Percentiles rank a stretch among this genome's conserved stretches.
phyloP scores from a whole-genome alignment of 2,329 filamentous ascomycete genomes.

The Aschersonia sp. region DNA sequence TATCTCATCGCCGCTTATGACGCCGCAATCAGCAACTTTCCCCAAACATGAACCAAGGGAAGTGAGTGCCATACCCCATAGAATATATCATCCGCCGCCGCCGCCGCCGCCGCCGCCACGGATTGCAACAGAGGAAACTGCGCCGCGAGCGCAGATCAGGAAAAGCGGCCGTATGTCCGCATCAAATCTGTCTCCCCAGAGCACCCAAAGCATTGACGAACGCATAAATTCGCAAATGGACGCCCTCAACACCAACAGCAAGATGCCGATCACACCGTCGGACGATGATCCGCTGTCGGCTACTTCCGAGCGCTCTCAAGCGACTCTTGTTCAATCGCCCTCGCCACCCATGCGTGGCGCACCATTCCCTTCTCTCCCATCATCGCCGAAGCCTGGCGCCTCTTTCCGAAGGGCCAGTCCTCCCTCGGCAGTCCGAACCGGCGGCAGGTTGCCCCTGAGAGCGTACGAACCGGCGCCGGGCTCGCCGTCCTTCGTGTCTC shows the following conservation, averaged over 20 bases:
- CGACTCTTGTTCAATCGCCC: conserved; percentile 36
- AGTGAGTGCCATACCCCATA: conserved; percentile 41
- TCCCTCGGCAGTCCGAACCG: conserved; percentile 41
- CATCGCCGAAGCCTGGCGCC: conserved; percentile 35
- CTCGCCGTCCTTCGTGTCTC: conserved; percentile 31
- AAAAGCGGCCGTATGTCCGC: conserved; percentile 12
- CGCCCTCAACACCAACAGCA: conserved; percentile 7
- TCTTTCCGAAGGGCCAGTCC: conserved; percentile 34
- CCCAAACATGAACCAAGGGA: conserved; percentile 40
- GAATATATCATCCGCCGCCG: conserved; percentile 43
- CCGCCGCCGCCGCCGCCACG: conserved; percentile 44
- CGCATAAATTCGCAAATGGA: conserved; percentile 29
- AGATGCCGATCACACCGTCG: conserved; percentile 22
- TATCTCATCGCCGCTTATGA: conserved; percentile 54
- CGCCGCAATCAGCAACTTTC: conserved; percentile 46
- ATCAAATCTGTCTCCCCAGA: conserved; percentile 24
- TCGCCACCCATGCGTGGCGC: conserved; percentile 23
- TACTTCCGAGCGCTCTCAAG: conserved; percentile 33
- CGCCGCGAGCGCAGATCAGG: conserved; percentile 15
- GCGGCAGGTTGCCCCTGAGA: conserved; percentile 43
- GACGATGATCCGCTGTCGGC: conserved; percentile 38
- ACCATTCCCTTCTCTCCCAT: conserved; percentile 24
- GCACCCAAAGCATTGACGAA: conserved; percentile 37
- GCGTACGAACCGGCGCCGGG: conserved; percentile 43
- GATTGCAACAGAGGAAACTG: conserved; percentile 32